Evolutionary conservation across 768 basidiomycete species (phyloP).

Genomic region (Termitomyces heimii): DNA sequence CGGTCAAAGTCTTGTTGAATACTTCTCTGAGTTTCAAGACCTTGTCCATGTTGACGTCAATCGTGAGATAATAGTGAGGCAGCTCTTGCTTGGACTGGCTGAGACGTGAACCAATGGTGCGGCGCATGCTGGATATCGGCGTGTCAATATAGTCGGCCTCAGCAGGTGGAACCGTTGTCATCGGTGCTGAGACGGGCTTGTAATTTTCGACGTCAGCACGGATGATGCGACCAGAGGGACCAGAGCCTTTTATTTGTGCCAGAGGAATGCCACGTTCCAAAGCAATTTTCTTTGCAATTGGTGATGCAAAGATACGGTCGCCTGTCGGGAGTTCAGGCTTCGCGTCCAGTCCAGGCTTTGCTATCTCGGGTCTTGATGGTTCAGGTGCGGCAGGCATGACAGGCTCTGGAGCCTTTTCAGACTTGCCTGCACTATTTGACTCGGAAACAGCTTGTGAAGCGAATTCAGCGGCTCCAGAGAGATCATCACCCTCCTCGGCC

Average conservation of each 20-base stretch:
- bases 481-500: conserved; percentile 93
- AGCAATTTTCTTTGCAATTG: conserved; percentile 96
- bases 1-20: conserved; percentile 85
- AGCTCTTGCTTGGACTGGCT: conserved; percentile 89
- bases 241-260: conserved; percentile 84
- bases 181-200: conserved; percentile 47
- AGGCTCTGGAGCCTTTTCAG: conserved; percentile 18
- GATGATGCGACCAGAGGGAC: conserved; percentile 90
- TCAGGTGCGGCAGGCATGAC: conserved; percentile 11
- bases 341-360: conserved; percentile 30
- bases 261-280: conserved; percentile 91
- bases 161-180: conserved; percentile 40
- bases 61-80: conserved; percentile 97
- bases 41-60: conserved; percentile 96
- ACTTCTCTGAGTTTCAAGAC: conserved; percentile 89
- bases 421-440: conserved; percentile 25
- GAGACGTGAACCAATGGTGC: conserved; percentile 85
- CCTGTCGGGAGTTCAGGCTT: conserved; percentile 57
- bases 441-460: conserved; percentile 56
- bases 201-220: conserved; percentile 94
- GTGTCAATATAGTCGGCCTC: conserved; percentile 80
- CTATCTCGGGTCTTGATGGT: conserved; percentile 24
- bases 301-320: conserved; percentile 89
- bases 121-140: conserved; percentile 92
- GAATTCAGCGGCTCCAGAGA: conserved; percentile 74